Conservation (phyloP, 495 filamentous ascomycete species). For the Chaetomium fimeti region DNA sequence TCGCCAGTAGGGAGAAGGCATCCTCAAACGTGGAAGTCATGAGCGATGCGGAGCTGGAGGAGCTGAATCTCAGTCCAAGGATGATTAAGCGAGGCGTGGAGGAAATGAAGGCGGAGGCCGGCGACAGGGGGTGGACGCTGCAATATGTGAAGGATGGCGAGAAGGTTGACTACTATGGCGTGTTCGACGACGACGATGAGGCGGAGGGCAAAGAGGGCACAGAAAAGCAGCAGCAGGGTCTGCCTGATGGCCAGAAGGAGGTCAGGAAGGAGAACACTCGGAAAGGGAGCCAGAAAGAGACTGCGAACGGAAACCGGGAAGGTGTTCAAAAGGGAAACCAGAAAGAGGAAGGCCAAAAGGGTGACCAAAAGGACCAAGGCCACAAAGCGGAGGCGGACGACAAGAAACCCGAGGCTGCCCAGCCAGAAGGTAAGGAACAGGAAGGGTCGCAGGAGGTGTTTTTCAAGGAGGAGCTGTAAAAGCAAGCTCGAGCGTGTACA, state of each 20-base stretch:
- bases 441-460: constrained; percentile 49
- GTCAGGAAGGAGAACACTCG: neutral
- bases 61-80: constrained; percentile 66
- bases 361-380: neutral
- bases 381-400: neutral
- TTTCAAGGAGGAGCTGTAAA: constrained; percentile 49
- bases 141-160: constrained; percentile 49
- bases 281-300: neutral
- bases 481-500: neutral
- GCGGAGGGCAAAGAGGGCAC: constrained; percentile 26
- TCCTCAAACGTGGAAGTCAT: constrained; percentile 41
- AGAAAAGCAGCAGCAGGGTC: neutral
- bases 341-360: neutral
- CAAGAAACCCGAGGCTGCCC: neutral
- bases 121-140: constrained; percentile 57
- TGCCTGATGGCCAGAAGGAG: constrained; percentile 6
- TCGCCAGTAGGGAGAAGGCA: constrained; percentile 24
- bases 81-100: constrained; percentile 63
- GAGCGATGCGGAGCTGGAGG: constrained; percentile 61
- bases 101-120: constrained; percentile 52
- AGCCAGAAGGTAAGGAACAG: constrained; percentile 25
- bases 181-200: constrained; percentile 46
- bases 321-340: constrained; percentile 5
- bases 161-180: constrained; percentile 42
- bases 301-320: neutral